Base-by-base conservation (phyloP, 2,329 filamentous ascomycete species). In the Aspergillus jensenii region DNA sequence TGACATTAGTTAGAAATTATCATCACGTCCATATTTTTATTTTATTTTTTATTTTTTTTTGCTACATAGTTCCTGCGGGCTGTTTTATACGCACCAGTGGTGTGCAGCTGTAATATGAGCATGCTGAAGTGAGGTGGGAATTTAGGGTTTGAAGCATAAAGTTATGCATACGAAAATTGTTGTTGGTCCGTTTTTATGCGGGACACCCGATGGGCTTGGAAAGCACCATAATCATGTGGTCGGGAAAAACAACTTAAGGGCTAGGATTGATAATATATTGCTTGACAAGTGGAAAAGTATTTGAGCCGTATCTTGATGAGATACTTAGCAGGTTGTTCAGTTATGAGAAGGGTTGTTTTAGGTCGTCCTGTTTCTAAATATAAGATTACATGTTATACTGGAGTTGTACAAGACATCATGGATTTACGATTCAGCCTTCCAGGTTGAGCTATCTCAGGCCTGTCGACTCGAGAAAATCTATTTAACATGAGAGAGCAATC, bases 361-460 rank as follows among this genome's bases (percentile, higher is more conserved):
- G 47, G 48, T 7, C 44, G 37, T 23, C 17, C 23, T 55, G 52
- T 55, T 55, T 31, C 52, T 55, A 55, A 55, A 48, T 49, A 55
- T 55, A 53, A 57, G 43, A 53, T 23, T 57, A 31, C 27, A 31
- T 31, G 27, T 31, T 31, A 31, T 31, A 31, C 17, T 45, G 46
- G 17, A 21, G 21, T 39, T 19, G 31, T n/a, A 37, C 27, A 31
- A 31, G 27, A 9, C 9, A 31, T 31, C 8, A 31, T 31, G 9
- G 27, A 31, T 31, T 31, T 9, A 31, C 9, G 27, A 31, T 31
- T 31, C 9, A 31, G 27, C 27, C 27, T 11, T 31, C 4, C 27
- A 31, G 9, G 9, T 9, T 31, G 27, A 31, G 27, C 4, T 31
- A 9, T 31, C 27, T 31, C 27, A 9, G 8, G 27, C 9, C 27